Evolutionary conservation across 352 stramenopile genomes (phyloP).

Genomic region (Discostella stelligera): DNA sequence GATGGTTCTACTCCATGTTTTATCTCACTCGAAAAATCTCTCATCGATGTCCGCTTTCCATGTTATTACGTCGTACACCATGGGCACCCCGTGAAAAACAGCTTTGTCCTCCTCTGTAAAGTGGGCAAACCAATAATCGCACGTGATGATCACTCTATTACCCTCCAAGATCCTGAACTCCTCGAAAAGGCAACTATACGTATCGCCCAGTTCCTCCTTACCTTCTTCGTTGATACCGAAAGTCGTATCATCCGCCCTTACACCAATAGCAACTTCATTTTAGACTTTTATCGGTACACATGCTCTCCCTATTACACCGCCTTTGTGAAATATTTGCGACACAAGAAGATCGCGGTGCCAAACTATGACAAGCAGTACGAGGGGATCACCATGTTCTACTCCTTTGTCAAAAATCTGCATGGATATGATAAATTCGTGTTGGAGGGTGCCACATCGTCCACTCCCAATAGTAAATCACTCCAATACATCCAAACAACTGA

Average conservation of each 20-base stretch:
- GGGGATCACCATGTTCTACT: conserved; percentile 47
- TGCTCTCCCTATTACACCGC: conserved; percentile 49
- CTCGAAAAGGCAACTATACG: conserved; percentile 51
- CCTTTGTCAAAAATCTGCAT: conserved; percentile 52
- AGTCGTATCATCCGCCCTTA: conserved; percentile 46
- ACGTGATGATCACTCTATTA: conserved; percentile 31
- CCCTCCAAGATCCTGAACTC: conserved; percentile 36
- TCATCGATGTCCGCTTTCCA: too few species aligned
- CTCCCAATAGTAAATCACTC: conserved; percentile 61
- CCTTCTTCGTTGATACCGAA: conserved; percentile 57
- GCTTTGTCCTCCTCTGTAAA: conserved; percentile 61
- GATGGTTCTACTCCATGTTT: too few species aligned
- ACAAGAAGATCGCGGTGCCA: conserved; percentile 34
- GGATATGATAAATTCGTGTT: conserved; percentile 58
- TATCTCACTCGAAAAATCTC: too few species aligned
- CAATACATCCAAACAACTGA: conserved; percentile 45
- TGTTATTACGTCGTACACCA: neutral
- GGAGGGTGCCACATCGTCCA: conserved; percentile 55
- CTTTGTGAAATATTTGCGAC: conserved; percentile 48
- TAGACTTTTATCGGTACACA: conserved; percentile 60
- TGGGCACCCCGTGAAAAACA: conserved; percentile 1
- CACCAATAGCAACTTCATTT: conserved; percentile 67
- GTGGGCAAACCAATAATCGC: conserved; percentile 52
- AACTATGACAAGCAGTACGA: conserved; percentile 58
- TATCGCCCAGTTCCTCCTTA: conserved; percentile 55